Evolutionary conservation across 192 early-diverging fungal genomes (phyloP), one percentile per base, ranked within the genome.

Genomic region (Entophlyctis luteolus): DNA sequence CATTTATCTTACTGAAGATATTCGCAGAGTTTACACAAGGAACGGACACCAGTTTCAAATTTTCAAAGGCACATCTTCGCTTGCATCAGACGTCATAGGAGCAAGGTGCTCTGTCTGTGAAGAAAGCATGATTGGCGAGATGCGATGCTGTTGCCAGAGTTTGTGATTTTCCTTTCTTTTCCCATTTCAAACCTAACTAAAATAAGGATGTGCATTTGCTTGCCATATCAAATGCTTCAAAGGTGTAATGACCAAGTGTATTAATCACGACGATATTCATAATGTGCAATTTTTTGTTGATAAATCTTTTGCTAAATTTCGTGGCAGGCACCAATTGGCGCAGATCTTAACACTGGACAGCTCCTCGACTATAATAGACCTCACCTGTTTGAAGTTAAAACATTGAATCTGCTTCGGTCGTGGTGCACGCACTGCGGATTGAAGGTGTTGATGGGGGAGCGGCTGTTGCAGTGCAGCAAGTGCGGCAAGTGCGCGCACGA

Each of bases 391-490:
- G 92, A 96, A 60, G 72, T 70, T 16, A 18, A 34, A 16, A 77
- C 88, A 25, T 90, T 89, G 48, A 93, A 92, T 65, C 83, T 96
- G 36, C 88, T 86, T 23, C 89, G 91, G 33, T 89, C 91, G 55
- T 98, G 96, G 96, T 98, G 96, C 74, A 88, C 84, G 49, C 96
- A 98, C 75, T 98, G 96, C 76, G 96, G 96, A 39, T 90, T 88
- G 54, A 92, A 81, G 28, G 52, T 80, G 18, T 53, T 77, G 12
- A 57, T 66, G 8, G 79, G 79, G 25, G 65, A 75, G 31, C 72
- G 70, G 49, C 68, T 78, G 27, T 59, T 70, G 14, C 49, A 63
- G 25, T 82, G 81, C 59, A 28, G 59, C 16, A 73, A 82, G 48
- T 82, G 81, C 48, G 28, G 48, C 4, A 73, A 74, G 34, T 54